Percentiles rank a stretch among this genome's conserved stretches.
These are phyloP conservation scores for Acidiella bohemica DNA, from an alignment of 495 filamentous ascomycete species.

Conservation along the genomic window DNA sequence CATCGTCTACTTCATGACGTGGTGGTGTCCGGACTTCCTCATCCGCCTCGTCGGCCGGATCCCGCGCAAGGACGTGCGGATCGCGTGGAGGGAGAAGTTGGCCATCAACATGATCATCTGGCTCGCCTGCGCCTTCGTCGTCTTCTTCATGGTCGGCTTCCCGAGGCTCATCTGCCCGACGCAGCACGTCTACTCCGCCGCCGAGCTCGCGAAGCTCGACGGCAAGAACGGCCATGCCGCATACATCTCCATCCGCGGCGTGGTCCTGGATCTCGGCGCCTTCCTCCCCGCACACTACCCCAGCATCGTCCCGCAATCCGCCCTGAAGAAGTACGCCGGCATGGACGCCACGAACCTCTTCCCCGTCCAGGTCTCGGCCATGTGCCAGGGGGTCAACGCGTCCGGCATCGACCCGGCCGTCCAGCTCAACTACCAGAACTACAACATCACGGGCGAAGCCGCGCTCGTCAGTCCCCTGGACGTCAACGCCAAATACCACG, in stretches of 20 bases:
- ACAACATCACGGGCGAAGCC: constrained; percentile 53
- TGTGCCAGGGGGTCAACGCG: constrained; percentile 56
- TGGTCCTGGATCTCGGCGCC: constrained; percentile 68
- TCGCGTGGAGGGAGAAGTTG: constrained; percentile 92
- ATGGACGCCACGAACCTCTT: constrained; percentile 77
- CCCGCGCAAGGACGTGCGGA: constrained; percentile 82
- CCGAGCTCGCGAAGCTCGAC: constrained; percentile 59
- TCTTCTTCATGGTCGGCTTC: constrained; percentile 80
- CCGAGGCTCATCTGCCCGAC: constrained; percentile 80
- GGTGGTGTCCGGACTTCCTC: constrained; percentile 70
- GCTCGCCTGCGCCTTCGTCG: constrained; percentile 61
- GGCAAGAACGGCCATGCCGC: constrained; percentile 53
- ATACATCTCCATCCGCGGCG: constrained; percentile 71
- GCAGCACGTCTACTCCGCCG: constrained; percentile 71
- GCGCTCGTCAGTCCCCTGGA: constrained; percentile 54
- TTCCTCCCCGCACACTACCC: constrained; percentile 74
- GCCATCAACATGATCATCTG: constrained; percentile 98
- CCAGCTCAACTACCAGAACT: constrained; percentile 62
- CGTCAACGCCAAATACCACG: constrained; percentile 67
- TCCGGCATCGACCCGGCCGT: constrained; percentile 59
- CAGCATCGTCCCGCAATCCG: constrained; percentile 49
- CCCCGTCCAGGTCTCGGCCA: constrained; percentile 83
- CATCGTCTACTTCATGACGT: constrained; percentile 76
- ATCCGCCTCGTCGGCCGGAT: constrained; percentile 71
- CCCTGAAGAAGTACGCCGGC: constrained; percentile 68